Percentiles rank a stretch among this genome's conserved stretches.
These are phyloP conservation scores for Chlorella sp. DNA, from an alignment of 139 green algal genomes.

Conservation along the genomic window DNA sequence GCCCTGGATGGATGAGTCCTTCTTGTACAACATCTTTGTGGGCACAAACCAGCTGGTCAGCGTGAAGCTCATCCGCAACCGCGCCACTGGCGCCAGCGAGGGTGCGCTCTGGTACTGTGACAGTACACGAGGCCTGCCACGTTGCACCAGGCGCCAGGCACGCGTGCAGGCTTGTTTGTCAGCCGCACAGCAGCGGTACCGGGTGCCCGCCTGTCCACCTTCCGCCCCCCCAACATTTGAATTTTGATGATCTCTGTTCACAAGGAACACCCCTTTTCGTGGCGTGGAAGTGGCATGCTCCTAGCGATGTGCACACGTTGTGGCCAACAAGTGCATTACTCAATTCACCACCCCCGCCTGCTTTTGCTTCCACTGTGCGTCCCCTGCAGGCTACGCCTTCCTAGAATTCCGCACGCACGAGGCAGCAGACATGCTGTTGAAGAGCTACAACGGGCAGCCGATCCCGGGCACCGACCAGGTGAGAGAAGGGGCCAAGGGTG, in stretches of 20 bases:
- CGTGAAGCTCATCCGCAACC: constrained; percentile 88
- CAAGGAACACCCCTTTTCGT: too few relatives aligned
- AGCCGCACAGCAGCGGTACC: background rate
- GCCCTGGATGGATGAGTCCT: constrained; percentile 77
- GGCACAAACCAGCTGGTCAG: constrained; percentile 57
- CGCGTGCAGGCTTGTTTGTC: background rate
- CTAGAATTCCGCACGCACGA: constrained; percentile 76
- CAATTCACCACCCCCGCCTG: too few relatives aligned
- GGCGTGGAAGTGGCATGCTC: too few relatives aligned
- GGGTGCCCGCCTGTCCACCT: background rate
- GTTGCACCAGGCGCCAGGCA: background rate
- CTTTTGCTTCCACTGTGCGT: background rate
- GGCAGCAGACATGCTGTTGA: constrained; percentile 68
- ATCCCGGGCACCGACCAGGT: constrained; percentile 76
- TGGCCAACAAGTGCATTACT: too few relatives aligned
- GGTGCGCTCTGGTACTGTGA: constrained; percentile 23
- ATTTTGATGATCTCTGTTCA: too few relatives aligned
- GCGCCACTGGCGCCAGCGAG: constrained; percentile 68
- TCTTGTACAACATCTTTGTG: constrained; percentile 65
- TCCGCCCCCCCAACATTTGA: background rate
- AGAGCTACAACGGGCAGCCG: constrained; percentile 69
- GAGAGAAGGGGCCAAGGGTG: background rate
- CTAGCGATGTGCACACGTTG: too few relatives aligned
- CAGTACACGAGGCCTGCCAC: background rate
- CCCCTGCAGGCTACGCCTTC: constrained; percentile 76